A percentile compares a stretch with the other conserved stretches of the same genome.
These are phyloP conservation scores for Phytophthora chlamydospora DNA, from an alignment of 352 stramenopile genomes.

Conservation along the genomic window DNA sequence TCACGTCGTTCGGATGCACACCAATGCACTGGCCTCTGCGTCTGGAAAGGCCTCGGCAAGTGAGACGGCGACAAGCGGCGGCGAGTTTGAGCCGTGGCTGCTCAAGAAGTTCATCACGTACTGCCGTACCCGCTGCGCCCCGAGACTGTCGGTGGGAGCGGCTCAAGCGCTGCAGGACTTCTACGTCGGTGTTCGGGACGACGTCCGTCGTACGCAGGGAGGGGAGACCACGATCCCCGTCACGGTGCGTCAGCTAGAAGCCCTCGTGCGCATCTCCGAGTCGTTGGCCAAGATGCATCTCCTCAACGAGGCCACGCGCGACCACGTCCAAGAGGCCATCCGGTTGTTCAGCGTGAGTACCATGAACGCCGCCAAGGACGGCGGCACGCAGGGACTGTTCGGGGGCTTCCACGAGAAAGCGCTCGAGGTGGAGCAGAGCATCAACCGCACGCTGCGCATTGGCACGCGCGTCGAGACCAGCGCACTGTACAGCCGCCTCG, in stretches of 20 bases:
- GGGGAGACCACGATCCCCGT: constrained; percentile 94
- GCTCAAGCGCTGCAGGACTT: constrained; percentile 95
- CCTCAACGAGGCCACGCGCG: constrained; percentile 73
- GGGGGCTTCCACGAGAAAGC: constrained; percentile 84
- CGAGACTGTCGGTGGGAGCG: constrained; percentile 91
- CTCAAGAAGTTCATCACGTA: constrained; percentile 99
- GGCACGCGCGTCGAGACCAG: constrained; percentile 80
- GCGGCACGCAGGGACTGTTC: constrained; percentile 85
- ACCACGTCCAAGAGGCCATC: constrained; percentile 97
- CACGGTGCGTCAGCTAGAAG: constrained; percentile 98
- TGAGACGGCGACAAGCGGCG: constrained; percentile 31
- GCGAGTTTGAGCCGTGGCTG: constrained; percentile 85
- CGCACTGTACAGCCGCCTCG: constrained; percentile 80
- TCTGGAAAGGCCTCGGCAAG: constrained; percentile 26
- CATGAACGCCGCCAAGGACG: constrained; percentile 96
- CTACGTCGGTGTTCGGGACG: constrained; percentile 98
- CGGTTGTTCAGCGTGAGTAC: constrained; percentile 98
- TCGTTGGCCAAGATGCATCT: constrained; percentile 98
- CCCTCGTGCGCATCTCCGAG: constrained; percentile 97
- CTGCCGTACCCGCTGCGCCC: constrained; percentile 94
- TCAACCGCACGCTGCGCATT: constrained; percentile 84
- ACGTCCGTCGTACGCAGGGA: constrained; percentile 89
- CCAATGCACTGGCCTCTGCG: constrained; percentile 72
- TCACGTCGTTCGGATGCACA: constrained; percentile 99
- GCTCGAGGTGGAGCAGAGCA: constrained; percentile 83